Evolutionary conservation across 208 protist species (phyloP).

Genomic region (Acanthamoeba polyphaga): DNA sequence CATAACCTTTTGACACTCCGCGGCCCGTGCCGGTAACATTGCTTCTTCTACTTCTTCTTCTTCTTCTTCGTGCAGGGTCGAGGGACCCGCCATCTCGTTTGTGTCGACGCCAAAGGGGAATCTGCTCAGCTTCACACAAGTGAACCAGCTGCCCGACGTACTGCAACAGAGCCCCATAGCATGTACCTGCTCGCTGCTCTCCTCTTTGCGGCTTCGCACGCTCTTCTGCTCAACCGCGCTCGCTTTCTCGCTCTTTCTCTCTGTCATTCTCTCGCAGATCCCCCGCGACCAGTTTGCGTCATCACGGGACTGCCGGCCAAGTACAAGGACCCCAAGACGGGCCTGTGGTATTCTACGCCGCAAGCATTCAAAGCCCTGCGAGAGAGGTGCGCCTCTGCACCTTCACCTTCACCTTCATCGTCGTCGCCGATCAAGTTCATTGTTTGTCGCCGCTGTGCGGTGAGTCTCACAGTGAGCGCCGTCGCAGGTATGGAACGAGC

Average conservation of each 20-base stretch:
- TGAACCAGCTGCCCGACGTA: conserved; percentile 12
- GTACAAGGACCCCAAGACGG: conserved; percentile 64
- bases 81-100: conserved; percentile 11
- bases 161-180: not conserved
- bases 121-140: conserved; percentile 35
- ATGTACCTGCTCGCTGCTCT: not conserved
- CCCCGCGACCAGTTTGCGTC: not conserved
- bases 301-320: conserved; percentile 52
- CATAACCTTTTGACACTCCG: too few species aligned
- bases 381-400: not conserved
- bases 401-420: not conserved
- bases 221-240: not conserved
- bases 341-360: conserved; percentile 35
- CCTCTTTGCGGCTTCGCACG: too few species aligned
- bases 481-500: too few species aligned
- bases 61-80: not conserved
- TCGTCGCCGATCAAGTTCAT: too few species aligned
- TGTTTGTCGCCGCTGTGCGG: too few species aligned
- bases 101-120: not conserved
- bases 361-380: conserved; percentile 24
- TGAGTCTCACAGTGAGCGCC: too few species aligned
- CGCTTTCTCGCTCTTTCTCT: not conserved
- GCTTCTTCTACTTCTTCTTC: not conserved
- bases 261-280: not conserved
- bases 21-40: too few species aligned